Evolutionary conservation across 495 filamentous ascomycete genomes (phyloP), one percentile per base, ranked within the genome.

Genomic region (Rhypophila decipiens): DNA sequence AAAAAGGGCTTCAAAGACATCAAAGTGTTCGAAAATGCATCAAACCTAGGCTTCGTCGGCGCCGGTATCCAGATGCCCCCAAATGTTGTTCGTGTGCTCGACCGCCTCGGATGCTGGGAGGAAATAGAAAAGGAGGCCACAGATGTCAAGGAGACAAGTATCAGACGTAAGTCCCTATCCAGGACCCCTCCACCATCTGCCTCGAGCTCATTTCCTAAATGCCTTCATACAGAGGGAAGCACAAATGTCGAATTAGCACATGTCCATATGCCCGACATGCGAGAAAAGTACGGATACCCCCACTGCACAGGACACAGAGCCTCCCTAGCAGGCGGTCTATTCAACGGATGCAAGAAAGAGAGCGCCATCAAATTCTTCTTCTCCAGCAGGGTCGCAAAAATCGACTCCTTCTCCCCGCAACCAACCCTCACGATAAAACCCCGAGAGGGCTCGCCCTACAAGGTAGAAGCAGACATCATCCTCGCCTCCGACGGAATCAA

Each of bases 31-130:
- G 86, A 90, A 59, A 76, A 70, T 22, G 85, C 86, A 1, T 78
- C 82, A 15, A 82, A 85, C 46, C 69, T 90, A 2, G 86, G 86
- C 23, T 90, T 90, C 47, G 84, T 90, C 10, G 88, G 88, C 40
- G 86, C 86, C 5, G 87, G 86, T 22, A 88, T 91, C 55, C 86
- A 91, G 61, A 72, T 91, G 35, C 84, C 86, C 4, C 86, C 86
- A 1, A 90, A 93, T 49, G 86, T 90, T 71, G 79, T 79, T 20
- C 81, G 84, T 0, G 82, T 93, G 18, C 67, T 90, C 21, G 82
- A 87, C 59, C 62, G 75, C 10, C 70, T 85, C 23, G 86, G 83
- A 38, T 79, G 80, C 39, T 87, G 84, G 82, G 70, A 76, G 23
- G 70, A 75, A 21, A 89, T 90, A 57, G 76, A 75, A 46, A 69